Evolutionary conservation across 2,329 filamentous ascomycete species (phyloP), one percentile per base, ranked within the genome.

Genomic region (Arthrobotrys sinensis): DNA sequence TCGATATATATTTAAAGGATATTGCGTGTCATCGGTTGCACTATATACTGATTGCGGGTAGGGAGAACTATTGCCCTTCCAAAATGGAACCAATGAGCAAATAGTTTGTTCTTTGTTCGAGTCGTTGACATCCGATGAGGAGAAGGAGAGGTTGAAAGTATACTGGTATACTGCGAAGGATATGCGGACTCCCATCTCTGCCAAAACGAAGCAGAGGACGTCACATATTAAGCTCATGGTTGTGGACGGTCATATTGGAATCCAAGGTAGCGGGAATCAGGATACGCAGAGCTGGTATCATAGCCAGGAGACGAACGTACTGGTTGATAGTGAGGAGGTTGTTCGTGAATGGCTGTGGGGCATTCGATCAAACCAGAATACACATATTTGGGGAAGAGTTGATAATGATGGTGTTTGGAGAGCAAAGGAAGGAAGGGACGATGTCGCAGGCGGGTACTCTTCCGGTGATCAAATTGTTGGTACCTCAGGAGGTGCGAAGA

Each of bases 231-330:
- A 95, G 83, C 86, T 95, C 1, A 88, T 94, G 86, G 91, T 94
- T 48, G 90, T 89, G 0, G 92, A 95, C 82, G 88, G 88, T 50
- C 85, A 85, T 21, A 87, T 95, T 40, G 92, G 88, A 1, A 90
- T 94, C 40, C 88, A 92, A 83, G 92, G 92, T 2, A 92, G 89
- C 80, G 92, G 92, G 0, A 95, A 94, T 82, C 91, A 94, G 83
- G 92, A 95, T 81, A 94, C 92, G 1, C 92, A 95, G 83, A 90
- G 88, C 19, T 94, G 91, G 90, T 94, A 88, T 80, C 92, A 95
- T 82, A 90, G 88, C 68, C 91, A 94, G 83, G 92, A 95, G 83
- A 88, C 92, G 68, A 94, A 95, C 80, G 84, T 94, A 24, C 89
- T 95, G 88, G 84, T 94, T 4, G 92, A 95, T 79, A 91, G 88